Conservation (phyloP, 306 rosid genomes). For the Canavalia ensiformis region DNA sequence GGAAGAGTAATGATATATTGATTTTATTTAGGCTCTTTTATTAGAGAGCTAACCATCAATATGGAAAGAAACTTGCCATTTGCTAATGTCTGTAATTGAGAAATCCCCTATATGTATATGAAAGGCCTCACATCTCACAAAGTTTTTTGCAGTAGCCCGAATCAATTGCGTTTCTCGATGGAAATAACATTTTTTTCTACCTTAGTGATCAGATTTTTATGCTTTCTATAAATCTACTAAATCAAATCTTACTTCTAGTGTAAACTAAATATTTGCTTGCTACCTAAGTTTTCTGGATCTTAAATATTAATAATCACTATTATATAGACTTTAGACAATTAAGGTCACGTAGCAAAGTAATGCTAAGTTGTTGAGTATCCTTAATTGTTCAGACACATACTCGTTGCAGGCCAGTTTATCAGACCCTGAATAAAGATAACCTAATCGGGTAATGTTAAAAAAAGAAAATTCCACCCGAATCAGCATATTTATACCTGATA, state of each 20-base stretch:
- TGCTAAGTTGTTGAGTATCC: neutral
- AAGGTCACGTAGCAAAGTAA: conserved; percentile 2
- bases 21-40: conserved; percentile 58
- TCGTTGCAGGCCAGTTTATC: conserved; percentile 2
- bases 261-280: neutral
- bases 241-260: neutral
- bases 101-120: conserved; percentile 61
- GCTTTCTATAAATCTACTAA: conserved; percentile 13
- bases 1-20: conserved; percentile 59
- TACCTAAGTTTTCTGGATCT: neutral
- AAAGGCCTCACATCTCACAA: conserved; percentile 54
- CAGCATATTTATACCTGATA: conserved; percentile 47
- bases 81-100: conserved; percentile 66
- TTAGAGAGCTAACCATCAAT: conserved; percentile 68
- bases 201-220: conserved; percentile 29
- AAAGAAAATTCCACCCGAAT: conserved; percentile 22
- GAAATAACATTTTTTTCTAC: conserved; percentile 31
- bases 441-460: conserved; percentile 30
- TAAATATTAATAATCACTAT: neutral
- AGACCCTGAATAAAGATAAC: conserved; percentile 28
- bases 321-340: neutral
- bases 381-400: conserved; percentile 11
- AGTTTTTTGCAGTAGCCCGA: conserved; percentile 54
- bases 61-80: conserved; percentile 58
- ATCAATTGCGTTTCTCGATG: conserved; percentile 48